phyloP scores from a whole-genome alignment of 306 rosid species.

The Acacia acuminata region DNA sequence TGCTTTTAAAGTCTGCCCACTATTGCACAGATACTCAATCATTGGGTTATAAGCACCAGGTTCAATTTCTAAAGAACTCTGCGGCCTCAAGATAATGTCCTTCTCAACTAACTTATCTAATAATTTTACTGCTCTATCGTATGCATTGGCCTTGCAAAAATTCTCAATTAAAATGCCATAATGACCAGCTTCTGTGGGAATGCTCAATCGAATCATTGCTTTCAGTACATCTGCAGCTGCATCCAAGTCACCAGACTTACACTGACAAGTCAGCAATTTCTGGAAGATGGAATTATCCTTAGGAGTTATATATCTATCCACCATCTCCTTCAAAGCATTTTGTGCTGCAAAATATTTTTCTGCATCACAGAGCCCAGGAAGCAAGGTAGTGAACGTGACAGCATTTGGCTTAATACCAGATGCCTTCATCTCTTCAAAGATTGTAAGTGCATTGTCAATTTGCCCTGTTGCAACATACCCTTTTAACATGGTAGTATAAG shows the following conservation, averaged over 20 bases:
- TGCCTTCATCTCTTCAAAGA: conserved; percentile 76
- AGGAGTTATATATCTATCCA: conserved; percentile 60
- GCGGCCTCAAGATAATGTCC: conserved; percentile 72
- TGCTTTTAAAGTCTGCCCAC: conserved; percentile 76
- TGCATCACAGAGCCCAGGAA: conserved; percentile 81
- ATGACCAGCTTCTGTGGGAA: conserved; percentile 90
- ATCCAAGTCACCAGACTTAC: conserved; percentile 76
- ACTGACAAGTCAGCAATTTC: conserved; percentile 59
- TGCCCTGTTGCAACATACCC: conserved; percentile 69
- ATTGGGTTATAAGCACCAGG: conserved; percentile 75
- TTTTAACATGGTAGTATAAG: conserved; percentile 80
- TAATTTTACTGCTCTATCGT: conserved; percentile 68
- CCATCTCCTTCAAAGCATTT: conserved; percentile 73
- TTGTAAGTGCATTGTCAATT: conserved; percentile 54
- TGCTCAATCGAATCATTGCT: conserved; percentile 74
- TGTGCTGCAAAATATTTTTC: conserved; percentile 61
- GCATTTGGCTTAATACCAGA: conserved; percentile 76
- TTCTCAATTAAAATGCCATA: conserved; percentile 76
- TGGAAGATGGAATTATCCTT: conserved; percentile 74
- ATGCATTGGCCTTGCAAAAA: conserved; percentile 69
- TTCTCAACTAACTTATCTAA: conserved; percentile 83
- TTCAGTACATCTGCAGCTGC: conserved; percentile 77
- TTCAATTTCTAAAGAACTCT: conserved; percentile 65
- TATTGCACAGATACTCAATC: conserved; percentile 67
- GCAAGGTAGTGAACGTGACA: conserved; percentile 66